These are phyloP conservation scores for Lentinula sp. DNA, from an alignment of 768 basidiomycete genomes.

Conservation along the genomic window DNA sequence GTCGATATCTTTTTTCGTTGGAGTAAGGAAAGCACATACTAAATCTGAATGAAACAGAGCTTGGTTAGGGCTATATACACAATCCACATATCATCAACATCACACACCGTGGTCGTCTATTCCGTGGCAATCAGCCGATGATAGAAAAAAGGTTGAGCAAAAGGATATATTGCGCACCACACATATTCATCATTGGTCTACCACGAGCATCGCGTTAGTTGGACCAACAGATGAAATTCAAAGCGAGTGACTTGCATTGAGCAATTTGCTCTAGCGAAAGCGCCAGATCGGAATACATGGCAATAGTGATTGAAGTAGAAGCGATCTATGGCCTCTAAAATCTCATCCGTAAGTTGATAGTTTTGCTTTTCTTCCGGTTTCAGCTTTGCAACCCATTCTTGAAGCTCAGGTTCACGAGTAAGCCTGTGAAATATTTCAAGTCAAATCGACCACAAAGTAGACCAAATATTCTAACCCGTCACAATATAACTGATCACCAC, in stretches of 20 bases:
- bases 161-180: constrained; percentile 39
- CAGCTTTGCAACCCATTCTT: constrained; percentile 70
- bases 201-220: not conserved
- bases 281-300: constrained; percentile 76
- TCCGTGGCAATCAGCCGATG: not conserved
- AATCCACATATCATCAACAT: constrained; percentile 5
- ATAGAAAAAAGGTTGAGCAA: not conserved
- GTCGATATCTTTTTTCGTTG: constrained; percentile 16
- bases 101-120: constrained; percentile 75
- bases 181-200: constrained; percentile 87
- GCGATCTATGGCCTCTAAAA: constrained; percentile 71
- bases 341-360: constrained; percentile 63
- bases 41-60: constrained; percentile 28
- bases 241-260: constrained; percentile 59
- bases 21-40: constrained; percentile 66
- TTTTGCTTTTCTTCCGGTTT: constrained; percentile 54
- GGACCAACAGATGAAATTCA: not conserved
- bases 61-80: constrained; percentile 9
- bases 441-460: not conserved
- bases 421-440: constrained; percentile 36
- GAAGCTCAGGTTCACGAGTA: constrained; percentile 82
- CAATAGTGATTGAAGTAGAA: constrained; percentile 94
- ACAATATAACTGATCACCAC: constrained; percentile 91
- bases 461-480: constrained; percentile 46
- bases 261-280: constrained; percentile 87